Conservation (phyloP, 2,329 filamentous ascomycete species). For the Aspergillus spinulosporus region DNA sequence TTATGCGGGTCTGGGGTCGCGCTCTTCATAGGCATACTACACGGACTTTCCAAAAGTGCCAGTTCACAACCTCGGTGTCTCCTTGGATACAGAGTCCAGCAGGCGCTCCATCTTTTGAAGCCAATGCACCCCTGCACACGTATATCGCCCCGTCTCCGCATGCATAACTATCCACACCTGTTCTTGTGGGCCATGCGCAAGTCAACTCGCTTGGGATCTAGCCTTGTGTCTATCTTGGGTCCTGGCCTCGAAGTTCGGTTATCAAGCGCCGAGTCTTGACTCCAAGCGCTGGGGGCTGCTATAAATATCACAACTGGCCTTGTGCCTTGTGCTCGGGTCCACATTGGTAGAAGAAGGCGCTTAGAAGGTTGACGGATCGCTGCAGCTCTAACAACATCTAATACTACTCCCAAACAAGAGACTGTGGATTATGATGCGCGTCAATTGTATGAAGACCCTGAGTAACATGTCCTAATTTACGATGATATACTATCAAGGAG, state of each 20-base stretch:
- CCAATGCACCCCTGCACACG: background rate
- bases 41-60: too few relatives aligned
- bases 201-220: background rate
- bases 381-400: background rate
- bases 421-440: too few relatives aligned
- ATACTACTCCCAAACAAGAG: too few relatives aligned
- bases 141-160: background rate
- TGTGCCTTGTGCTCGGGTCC: background rate
- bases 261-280: background rate
- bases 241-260: background rate
- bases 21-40: background rate
- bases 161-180: background rate
- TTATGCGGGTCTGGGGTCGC: conserved; percentile 14
- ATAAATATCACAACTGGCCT: conserved; percentile 1
- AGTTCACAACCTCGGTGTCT: background rate
- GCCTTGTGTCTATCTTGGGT: background rate
- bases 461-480: too few relatives aligned
- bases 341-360: background rate
- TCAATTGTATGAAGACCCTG: too few relatives aligned
- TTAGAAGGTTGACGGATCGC: background rate
- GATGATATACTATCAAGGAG: too few relatives aligned
- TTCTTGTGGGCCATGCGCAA: background rate
- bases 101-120: background rate
- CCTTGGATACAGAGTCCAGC: background rate
- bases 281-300: background rate